phyloP scores from a whole-genome alignment of 2,329 filamentous ascomycete genomes.

The Apiospora koreana region DNA sequence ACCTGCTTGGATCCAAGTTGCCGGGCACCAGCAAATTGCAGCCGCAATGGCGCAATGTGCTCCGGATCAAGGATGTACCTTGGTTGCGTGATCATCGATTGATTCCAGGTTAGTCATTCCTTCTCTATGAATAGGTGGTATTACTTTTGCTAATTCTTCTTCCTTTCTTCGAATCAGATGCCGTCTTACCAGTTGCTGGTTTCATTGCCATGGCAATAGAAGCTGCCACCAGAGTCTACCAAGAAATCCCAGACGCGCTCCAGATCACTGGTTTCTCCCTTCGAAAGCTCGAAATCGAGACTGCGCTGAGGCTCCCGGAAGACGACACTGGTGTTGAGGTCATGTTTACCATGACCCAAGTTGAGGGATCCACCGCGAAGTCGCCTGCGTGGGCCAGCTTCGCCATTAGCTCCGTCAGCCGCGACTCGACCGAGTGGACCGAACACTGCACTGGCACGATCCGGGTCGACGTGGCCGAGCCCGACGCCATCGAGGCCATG shows the following conservation, averaged over 20 bases:
- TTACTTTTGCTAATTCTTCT: too few species aligned
- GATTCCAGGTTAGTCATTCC: constrained; percentile 20
- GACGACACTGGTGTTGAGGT: constrained; percentile 18
- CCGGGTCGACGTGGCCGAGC: constrained; percentile 4
- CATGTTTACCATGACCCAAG: constrained; percentile 18
- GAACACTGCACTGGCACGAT: constrained; percentile 21
- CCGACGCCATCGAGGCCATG: neutral
- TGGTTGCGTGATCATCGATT: constrained; percentile 18
- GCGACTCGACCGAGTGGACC: constrained; percentile 14
- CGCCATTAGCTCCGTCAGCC: constrained; percentile 13
- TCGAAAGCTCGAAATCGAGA: constrained; percentile 28
- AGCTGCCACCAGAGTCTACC: constrained; percentile 17
- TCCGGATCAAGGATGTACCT: constrained; percentile 17
- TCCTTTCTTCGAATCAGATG: constrained; percentile 9
- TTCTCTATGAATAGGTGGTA: constrained; percentile 19
- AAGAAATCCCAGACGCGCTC: constrained; percentile 14
- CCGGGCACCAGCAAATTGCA: constrained; percentile 16
- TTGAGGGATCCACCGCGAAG: constrained; percentile 15
- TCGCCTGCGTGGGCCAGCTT: constrained; percentile 18
- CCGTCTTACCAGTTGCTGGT: constrained; percentile 18
- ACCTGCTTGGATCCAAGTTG: constrained; percentile 16
- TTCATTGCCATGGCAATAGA: constrained; percentile 20
- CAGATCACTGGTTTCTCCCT: constrained; percentile 21
- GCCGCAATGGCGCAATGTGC: constrained; percentile 20
- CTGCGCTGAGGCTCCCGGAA: constrained; percentile 17